phyloP scores from a whole-genome alignment of 306 rosid genomes.

The Castanopsis chinensis region DNA sequence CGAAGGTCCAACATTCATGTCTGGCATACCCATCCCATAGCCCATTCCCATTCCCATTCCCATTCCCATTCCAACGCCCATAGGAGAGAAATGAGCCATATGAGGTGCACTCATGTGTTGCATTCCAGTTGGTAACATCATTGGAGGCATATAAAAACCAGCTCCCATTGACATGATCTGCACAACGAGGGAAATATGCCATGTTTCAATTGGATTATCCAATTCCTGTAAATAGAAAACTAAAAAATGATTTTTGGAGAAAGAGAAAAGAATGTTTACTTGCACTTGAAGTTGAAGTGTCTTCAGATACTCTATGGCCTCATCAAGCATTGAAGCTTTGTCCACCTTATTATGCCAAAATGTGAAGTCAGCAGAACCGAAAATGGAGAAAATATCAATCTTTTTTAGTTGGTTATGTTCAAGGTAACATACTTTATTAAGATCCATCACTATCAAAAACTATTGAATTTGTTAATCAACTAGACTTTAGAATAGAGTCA shows the following conservation, averaged over 20 bases:
- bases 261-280: conserved; percentile 34
- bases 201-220: conserved; percentile 2
- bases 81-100: conserved; percentile 55
- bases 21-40: conserved; percentile 74
- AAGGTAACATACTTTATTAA: neutral
- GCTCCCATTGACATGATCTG: conserved; percentile 96
- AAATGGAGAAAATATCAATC: conserved; percentile 21
- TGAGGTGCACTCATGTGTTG: conserved; percentile 72
- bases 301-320: conserved; percentile 88
- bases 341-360: conserved; percentile 48
- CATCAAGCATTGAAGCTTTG: conserved; percentile 96
- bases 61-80: conserved; percentile 75
- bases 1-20: conserved; percentile 61
- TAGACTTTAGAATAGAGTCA: conserved; percentile 12
- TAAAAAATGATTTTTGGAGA: neutral
- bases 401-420: conserved; percentile 1
- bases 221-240: conserved; percentile 12
- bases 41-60: conserved; percentile 73
- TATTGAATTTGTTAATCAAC: conserved; percentile 7
- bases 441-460: neutral
- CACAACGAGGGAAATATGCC: conserved; percentile 26
- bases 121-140: conserved; percentile 76
- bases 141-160: conserved; percentile 71
- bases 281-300: conserved; percentile 85
- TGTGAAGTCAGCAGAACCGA: conserved; percentile 28